These are phyloP conservation scores for Porodaedalea pini DNA, from an alignment of 1,284 basidiomycete species.

Conservation along the genomic window DNA sequence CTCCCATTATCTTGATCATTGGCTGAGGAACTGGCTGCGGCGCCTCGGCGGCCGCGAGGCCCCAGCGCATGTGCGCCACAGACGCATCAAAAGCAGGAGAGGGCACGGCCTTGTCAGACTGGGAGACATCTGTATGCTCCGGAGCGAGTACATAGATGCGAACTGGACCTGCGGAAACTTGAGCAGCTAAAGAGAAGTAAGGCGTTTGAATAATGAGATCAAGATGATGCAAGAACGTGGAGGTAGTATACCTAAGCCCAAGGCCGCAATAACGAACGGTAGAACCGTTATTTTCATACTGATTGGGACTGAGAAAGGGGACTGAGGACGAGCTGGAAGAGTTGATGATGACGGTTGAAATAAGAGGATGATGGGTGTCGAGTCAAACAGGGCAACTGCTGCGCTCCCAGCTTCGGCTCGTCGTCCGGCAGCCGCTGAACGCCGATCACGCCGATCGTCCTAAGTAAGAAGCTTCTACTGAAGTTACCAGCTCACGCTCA, in stretches of 20 bases:
- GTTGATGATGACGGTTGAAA: not conserved
- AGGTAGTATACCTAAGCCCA: slow-evolving; percentile 13
- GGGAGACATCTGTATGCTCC: not conserved
- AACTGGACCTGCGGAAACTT: slow-evolving; percentile 19
- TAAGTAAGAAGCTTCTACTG: too few species aligned
- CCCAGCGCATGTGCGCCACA: slow-evolving; percentile 19
- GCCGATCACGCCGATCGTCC: too few species aligned
- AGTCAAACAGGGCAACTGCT: slow-evolving; percentile 6
- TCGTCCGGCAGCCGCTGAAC: slow-evolving; percentile 6
- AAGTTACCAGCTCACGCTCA: not conserved
- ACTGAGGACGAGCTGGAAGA: not conserved
- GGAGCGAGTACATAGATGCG: slow-evolving; percentile 16
- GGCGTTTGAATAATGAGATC: not conserved
- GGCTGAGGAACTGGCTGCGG: not conserved
- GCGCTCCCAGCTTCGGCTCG: slow-evolving; percentile 4
- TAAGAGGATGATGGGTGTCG: slow-evolving; percentile 8
- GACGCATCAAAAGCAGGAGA: not conserved
- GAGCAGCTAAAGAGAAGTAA: slow-evolving; percentile 4
- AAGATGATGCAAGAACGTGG: not conserved
- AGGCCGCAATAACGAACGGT: slow-evolving; percentile 11
- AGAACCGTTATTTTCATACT: slow-evolving; percentile 16
- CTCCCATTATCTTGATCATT: not conserved
- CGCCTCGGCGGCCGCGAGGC: slow-evolving; percentile 13
- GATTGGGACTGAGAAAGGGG: not conserved
- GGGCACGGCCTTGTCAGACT: not conserved